These are phyloP conservation scores for Podospora didyma DNA, from an alignment of 495 filamentous ascomycete genomes.

Conservation along the genomic window DNA sequence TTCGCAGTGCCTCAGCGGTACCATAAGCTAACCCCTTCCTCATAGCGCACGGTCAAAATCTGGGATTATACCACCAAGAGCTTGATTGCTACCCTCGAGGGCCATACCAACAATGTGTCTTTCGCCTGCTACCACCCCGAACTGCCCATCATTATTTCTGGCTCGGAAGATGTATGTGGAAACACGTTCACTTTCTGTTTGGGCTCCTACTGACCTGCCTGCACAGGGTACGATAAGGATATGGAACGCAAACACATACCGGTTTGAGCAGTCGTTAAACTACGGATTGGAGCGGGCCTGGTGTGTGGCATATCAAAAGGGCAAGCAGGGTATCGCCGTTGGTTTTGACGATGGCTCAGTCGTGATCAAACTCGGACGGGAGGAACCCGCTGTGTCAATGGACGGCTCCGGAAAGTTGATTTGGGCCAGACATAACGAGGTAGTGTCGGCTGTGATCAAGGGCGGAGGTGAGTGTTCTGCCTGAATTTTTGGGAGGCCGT, in stretches of 20 bases:
- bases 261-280: conserved; percentile 90
- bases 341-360: conserved; percentile 98
- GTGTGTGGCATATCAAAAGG: conserved; percentile 94
- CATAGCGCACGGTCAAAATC: conserved; percentile 77
- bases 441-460: conserved; percentile 92
- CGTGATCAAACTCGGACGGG: conserved; percentile 93
- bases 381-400: conserved; percentile 98
- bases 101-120: conserved; percentile 97
- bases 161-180: conserved; percentile 72
- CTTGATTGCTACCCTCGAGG: conserved; percentile 92
- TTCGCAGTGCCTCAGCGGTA: background rate
- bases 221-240: conserved; percentile 81
- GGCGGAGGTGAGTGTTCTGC: conserved; percentile 54
- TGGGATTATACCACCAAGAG: conserved; percentile 99
- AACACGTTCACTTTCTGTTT: background rate
- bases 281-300: conserved; percentile 95
- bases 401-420: conserved; percentile 91
- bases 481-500: background rate
- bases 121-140: conserved; percentile 98
- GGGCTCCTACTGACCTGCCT: background rate
- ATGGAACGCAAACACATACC: conserved; percentile 97
- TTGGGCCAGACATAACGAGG: conserved; percentile 86
- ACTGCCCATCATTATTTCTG: conserved; percentile 96
- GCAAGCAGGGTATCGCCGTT: conserved; percentile 88
- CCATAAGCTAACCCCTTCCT: background rate